phyloP scores from a whole-genome alignment of 2,329 filamentous ascomycete species.

The Aspergillus floridensis region DNA sequence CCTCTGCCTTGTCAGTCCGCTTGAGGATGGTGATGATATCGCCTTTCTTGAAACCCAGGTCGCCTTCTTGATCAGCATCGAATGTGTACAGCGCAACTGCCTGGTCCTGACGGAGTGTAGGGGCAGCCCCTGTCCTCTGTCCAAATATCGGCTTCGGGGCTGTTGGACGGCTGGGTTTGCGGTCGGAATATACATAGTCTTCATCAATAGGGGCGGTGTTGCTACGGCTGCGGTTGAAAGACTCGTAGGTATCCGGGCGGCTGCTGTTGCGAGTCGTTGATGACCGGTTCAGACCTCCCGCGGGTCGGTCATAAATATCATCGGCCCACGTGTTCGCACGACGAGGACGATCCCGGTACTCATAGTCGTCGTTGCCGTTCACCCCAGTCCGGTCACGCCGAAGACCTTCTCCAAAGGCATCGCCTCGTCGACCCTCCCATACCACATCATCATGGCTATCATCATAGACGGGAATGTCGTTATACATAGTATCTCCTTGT shows the following conservation, averaged over 20 bases:
- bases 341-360: conserved; percentile 53
- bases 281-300: conserved; percentile 35
- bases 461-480: conserved; percentile 88
- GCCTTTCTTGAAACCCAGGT: conserved; percentile 94
- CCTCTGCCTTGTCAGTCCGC: conserved; percentile 87
- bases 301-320: conserved; percentile 47
- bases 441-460: conserved; percentile 76
- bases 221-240: conserved; percentile 33
- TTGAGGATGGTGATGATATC: conserved; percentile 94
- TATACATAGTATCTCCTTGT: conserved; percentile 73
- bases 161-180: conserved; percentile 72
- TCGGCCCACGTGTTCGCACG: conserved; percentile 51
- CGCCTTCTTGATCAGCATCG: conserved; percentile 87
- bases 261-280: conserved; percentile 33
- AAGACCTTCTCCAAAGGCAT: conserved; percentile 66
- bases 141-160: conserved; percentile 86
- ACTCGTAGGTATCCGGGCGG: conserved; percentile 29
- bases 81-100: conserved; percentile 91
- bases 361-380: conserved; percentile 50
- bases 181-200: conserved; percentile 56
- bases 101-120: conserved; percentile 61
- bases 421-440: conserved; percentile 74
- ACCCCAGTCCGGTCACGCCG: conserved; percentile 55
- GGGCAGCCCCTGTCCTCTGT: conserved; percentile 43
- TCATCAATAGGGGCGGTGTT: conserved; percentile 42